Percentiles rank a stretch among this genome's conserved stretches.
Evolutionary conservation across 2,329 filamentous ascomycete species (phyloP).

Genomic region (Cryphonectria nitschkei): DNA sequence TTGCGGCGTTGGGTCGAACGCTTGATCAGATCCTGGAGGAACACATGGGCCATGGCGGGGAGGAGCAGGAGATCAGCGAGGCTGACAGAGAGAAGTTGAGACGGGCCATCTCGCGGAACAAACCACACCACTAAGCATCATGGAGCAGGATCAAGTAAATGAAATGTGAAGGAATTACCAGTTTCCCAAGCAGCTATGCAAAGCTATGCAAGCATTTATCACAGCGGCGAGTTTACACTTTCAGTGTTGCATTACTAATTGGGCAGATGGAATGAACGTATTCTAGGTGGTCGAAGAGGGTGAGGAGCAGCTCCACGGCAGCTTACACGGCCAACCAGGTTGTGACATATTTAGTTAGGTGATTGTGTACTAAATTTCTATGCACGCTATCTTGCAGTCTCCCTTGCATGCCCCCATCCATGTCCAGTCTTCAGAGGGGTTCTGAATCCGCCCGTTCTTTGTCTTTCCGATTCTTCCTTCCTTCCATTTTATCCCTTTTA

Average conservation of each 20-base stretch:
- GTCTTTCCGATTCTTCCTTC: neutral
- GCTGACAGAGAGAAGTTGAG: neutral
- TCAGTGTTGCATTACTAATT: neutral
- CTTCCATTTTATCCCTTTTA: slow-evolving; percentile 37
- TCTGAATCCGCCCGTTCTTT: neutral
- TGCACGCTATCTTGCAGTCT: slow-evolving; percentile 16
- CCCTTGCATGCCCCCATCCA: neutral
- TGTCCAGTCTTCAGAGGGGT: neutral
- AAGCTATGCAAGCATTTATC: neutral
- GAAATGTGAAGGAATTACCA: neutral
- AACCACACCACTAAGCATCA: neutral
- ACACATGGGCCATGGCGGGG: neutral
- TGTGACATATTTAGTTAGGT: neutral
- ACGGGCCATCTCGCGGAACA: neutral
- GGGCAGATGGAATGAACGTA: neutral
- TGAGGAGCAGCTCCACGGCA: neutral
- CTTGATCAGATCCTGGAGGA: neutral
- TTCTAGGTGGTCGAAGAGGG: neutral
- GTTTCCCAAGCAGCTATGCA: neutral
- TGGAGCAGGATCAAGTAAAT: neutral
- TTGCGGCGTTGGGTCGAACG: neutral
- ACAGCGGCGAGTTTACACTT: neutral
- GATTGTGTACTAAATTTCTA: slow-evolving; percentile 11
- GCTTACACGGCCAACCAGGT: neutral
- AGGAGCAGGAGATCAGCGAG: slow-evolving; percentile 1